Conservation (phyloP, 352 stramenopile genomes). For the Globisporangium heterothallicum region DNA sequence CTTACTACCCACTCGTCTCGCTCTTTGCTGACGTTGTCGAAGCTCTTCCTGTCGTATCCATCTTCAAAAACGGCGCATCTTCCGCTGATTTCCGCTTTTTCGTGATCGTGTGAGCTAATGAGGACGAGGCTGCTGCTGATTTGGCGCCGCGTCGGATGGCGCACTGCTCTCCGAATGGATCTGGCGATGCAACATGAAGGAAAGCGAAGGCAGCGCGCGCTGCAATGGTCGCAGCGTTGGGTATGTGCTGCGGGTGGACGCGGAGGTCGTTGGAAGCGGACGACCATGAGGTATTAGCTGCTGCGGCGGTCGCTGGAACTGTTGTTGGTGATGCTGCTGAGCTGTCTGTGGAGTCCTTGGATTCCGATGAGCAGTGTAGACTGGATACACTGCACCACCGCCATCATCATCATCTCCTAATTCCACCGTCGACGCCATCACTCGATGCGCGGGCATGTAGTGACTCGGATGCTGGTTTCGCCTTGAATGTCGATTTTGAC, state of each 20-base stretch:
- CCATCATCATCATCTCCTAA: slow-evolving; percentile 1
- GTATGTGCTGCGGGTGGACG: neutral
- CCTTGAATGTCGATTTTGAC: neutral
- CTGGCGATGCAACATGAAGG: slow-evolving; percentile 34
- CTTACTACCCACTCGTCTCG: too few relatives aligned
- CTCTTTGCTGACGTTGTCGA: slow-evolving; percentile 5
- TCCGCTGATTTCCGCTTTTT: neutral
- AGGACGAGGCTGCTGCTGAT: neutral
- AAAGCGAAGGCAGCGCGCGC: slow-evolving; percentile 30
- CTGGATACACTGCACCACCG: neutral
- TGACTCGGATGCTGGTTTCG: slow-evolving; percentile 1
- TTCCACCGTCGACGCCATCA: slow-evolving; percentile 10
- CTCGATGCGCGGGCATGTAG: neutral
- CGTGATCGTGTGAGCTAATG: neutral
- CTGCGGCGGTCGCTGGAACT: neutral
- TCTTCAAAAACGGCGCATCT: neutral
- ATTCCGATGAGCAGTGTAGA: too few relatives aligned
- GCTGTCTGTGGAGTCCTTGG: neutral
- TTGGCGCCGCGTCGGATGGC: too few relatives aligned
- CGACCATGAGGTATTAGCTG: neutral
- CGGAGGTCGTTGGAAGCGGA: neutral
- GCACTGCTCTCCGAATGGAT: slow-evolving; percentile 8
- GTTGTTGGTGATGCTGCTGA: neutral
- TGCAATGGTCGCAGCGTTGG: slow-evolving; percentile 17
- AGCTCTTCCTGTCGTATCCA: neutral